These are phyloP conservation scores for Tuber microsphaerosporum DNA, from an alignment of 495 filamentous ascomycete species.

Conservation along the genomic window DNA sequence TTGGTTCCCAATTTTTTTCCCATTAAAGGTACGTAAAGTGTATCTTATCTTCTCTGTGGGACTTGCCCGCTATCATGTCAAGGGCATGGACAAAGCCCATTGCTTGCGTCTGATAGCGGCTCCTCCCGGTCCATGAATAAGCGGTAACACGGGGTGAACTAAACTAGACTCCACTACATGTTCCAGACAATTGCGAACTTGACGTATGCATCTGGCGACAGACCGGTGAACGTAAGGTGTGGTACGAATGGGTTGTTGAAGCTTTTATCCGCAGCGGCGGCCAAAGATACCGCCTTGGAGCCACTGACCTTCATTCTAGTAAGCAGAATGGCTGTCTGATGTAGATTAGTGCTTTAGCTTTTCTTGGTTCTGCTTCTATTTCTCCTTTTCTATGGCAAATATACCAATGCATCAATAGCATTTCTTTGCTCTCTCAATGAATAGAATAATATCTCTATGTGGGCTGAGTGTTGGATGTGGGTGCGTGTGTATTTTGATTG, in stretches of 20 bases:
- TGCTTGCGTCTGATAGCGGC: conserved; percentile 11
- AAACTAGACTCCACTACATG: conserved; percentile 70
- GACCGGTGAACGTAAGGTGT: conserved; percentile 90
- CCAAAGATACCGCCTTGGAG: conserved; percentile 64
- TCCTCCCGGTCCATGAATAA: conserved; percentile 2
- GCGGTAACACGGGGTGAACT: conserved; percentile 24
- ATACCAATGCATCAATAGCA: background rate
- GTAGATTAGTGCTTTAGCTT: conserved; percentile 46
- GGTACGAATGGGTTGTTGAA: conserved; percentile 98
- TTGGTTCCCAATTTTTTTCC: conserved; percentile 99
- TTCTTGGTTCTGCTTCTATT: background rate
- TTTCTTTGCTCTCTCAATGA: background rate
- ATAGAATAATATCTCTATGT: background rate
- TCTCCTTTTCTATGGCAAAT: background rate
- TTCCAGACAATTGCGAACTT: conserved; percentile 75
- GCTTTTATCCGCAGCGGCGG: conserved; percentile 60
- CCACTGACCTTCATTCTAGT: conserved; percentile 80
- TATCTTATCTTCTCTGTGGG: conserved; percentile 5
- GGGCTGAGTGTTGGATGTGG: background rate
- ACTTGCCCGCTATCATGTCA: background rate
- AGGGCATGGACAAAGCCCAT: conserved; percentile 9
- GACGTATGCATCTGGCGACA: conserved; percentile 90
- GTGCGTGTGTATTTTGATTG: background rate
- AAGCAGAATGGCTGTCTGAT: conserved; percentile 87
- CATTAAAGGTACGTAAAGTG: conserved; percentile 65